Conservation (phyloP, 2,329 filamentous ascomycete species). For the Berkeleyomyces rouxiae region DNA sequence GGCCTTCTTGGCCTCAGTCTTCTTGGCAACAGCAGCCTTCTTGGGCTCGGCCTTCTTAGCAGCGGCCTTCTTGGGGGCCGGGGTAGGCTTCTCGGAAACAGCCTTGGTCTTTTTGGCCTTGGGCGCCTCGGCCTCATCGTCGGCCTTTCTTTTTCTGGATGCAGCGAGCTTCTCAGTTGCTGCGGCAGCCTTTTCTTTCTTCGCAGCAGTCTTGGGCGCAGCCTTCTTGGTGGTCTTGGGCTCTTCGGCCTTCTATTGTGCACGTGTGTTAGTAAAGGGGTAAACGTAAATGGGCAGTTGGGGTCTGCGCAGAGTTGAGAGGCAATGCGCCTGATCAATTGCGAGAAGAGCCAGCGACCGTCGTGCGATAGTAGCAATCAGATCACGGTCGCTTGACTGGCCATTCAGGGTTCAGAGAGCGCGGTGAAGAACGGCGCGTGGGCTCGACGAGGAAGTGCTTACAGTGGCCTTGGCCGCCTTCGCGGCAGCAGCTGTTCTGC, state of each 20-base stretch:
- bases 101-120: conserved; percentile 10
- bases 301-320: background rate
- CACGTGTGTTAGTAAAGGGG: conserved; percentile 4
- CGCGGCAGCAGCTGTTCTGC: conserved; percentile 12
- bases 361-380: background rate
- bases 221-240: conserved; percentile 17
- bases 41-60: conserved; percentile 18
- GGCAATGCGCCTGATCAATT: background rate
- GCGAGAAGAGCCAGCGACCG: background rate
- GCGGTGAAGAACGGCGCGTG: background rate
- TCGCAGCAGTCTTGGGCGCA: conserved; percentile 18
- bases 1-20: conserved; percentile 27
- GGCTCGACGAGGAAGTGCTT: conserved; percentile 11
- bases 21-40: conserved; percentile 14
- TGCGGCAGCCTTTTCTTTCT: conserved; percentile 20
- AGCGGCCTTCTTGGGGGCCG: conserved; percentile 15
- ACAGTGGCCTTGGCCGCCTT: conserved; percentile 14
- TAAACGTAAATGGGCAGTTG: background rate
- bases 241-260: conserved; percentile 11
- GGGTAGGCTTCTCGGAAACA: background rate
- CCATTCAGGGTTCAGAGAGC: background rate
- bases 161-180: conserved; percentile 13
- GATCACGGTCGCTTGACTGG: background rate
- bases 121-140: conserved; percentile 2
- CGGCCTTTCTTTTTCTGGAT: conserved; percentile 19